Evolutionary conservation across 2,329 filamentous ascomycete species (phyloP), one percentile per base, ranked within the genome.

Genomic region (Fusarium nanum): DNA sequence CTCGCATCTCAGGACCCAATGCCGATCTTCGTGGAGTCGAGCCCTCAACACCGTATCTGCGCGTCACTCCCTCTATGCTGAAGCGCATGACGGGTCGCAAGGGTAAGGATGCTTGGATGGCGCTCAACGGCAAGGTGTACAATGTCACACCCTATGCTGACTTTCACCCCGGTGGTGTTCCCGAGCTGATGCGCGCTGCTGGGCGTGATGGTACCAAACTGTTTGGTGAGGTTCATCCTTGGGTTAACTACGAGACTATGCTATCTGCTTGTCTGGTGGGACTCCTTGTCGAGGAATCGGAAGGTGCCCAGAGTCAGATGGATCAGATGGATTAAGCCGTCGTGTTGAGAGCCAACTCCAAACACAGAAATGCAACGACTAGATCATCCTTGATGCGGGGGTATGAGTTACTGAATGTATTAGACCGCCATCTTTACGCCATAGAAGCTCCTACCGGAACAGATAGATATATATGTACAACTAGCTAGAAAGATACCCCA

Each of bases 61-160:
- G 92, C 47, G 93, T 99, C 37, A 93, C 94, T 8, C 94, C 95
- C 2, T 90, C 90, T 7, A 88, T 93, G 86, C 85, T 99, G 14
- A 91, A 91, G 77, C 81, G 83, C 41, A 90, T 93, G 81, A 97
- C 92, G 41, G 95, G 95, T 1, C 89, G 95, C 30, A 92, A 92
- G 77, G 93, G 93, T 11, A 90, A 88, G 67, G 93, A 97, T 75
- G 93, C 94, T 1, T 99, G 96, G 96, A 97, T 92, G 64, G 92
- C 89, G 2, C 91, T 97, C 65, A 91, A 93, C 64, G 94, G 95
- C 2, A 92, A 92, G 75, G 95, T 98, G 28, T 99, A 98, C 82
- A 98, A 98, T 76, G 91, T 99, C 61, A 91, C 91, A 0, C 93
- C 95, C 0, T 99, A 98, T 77, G 78, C 94, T 37, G 90, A 92